Base-by-base conservation (phyloP, 768 basidiomycete species). In the Phlebiopsis flavidoalba region DNA sequence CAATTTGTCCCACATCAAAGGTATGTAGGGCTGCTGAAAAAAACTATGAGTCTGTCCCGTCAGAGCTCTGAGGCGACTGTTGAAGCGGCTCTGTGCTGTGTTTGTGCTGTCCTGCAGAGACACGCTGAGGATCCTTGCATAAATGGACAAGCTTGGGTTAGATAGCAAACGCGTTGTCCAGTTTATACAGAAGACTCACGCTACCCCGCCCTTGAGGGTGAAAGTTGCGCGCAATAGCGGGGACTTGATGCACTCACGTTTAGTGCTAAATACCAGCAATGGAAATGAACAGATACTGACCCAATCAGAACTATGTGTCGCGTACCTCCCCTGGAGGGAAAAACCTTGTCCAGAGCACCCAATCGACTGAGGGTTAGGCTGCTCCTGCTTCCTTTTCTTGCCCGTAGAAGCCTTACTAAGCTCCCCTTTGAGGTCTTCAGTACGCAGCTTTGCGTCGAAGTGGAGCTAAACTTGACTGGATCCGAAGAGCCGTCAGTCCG, bases 51-150 rank as follows among this genome's bases (percentile, higher is more conserved):
- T 68, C 80, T 80, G 31, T 77, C 68, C n/a, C 3, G 87, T 82
- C 33, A 91, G 74, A 19, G 69, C 67, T 31, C 75, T 76, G 37
- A 91, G 75, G n/a, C 10, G 83, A 77, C 31, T 71, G 63, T 69
- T 87, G 82, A 48, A 91, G 73, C 3, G 84, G n/a, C n/a, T 77
- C 51, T 73, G 71, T 11, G 76, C 73, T 8, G 86, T 70, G 69
- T 67, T 24, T 75, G 70, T 37, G 80, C 68, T 37, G 72, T 68
- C 24, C 11, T 17, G 17, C n/a, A 43, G 40, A 43, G 17, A 43
- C n/a, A n/a, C n/a, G n/a, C 17, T 12, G 40, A 17, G 10, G 40
- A 8, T 43, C 40, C 40, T n/a, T n/a, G n/a, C n/a, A n/a, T 43
- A 17, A 17, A 43, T n/a, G n/a, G 10, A 17, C 40, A 17, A 43